Base-by-base conservation (phyloP, 2,329 filamentous ascomycete species). In the Pestalotiopsis sp. region DNA sequence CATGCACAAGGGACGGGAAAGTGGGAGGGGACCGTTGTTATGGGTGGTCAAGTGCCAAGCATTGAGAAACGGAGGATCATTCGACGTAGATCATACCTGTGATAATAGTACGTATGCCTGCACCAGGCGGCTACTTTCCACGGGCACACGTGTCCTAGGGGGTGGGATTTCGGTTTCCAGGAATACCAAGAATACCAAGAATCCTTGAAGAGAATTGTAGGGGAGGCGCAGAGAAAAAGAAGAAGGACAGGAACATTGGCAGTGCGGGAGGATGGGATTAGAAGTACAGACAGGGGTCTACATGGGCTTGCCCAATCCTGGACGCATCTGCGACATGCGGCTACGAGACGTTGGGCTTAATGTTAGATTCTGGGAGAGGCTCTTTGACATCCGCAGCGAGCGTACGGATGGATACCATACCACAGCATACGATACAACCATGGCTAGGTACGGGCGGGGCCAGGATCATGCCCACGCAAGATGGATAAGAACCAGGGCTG, bases 101-200 rank as follows among this genome's bases (percentile, higher is more conserved):
- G 38, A 59, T 20, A 52, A 52, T 52, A 52, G 45, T 52, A 52
- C 45, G 45, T 52, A 67, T 69, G 68, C 68, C 68, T 69, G 68
- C 68, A 68, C 68, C 68, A 41, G 66, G 68, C 68, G 66, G 68
- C 68, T 69, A 38, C 57, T 65, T 31, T 69, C 67, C 23, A 68
- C 45, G 63, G 63, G 52, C 31, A n/a, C 52, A 60, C 64, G 52
- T 59, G 55, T 39, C n/a, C 58, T 45, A 59, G 36, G 41, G 39
- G 55, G 31, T 36, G 23, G 23, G 36, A 57, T 45, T 65, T 65
- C 52, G 64, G 45, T 65, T 57, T 65, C 64, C 31, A 14, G 31
- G n/a, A 38, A 58, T 52, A 52, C 45, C 64, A 38, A 57, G 64
- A 36, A 31, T 49, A 17, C 17, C 20, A 25, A 38, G 39, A 52